These are phyloP conservation scores for Aphanoascus verrucosus DNA, from an alignment of 2,329 filamentous ascomycete genomes.

Conservation along the genomic window DNA sequence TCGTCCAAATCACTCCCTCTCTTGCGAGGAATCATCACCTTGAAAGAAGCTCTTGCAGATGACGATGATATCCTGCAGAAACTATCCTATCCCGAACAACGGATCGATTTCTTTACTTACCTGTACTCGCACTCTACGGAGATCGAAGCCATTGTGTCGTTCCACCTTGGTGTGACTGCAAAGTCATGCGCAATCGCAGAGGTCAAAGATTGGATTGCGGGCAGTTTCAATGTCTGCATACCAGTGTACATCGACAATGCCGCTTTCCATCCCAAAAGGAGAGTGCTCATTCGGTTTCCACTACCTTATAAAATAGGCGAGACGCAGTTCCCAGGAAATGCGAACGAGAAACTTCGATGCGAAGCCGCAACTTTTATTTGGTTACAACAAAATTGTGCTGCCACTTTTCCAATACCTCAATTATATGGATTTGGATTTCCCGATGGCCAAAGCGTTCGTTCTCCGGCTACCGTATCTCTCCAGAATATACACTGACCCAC, in stretches of 20 bases:
- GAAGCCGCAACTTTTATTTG: conserved; percentile 13
- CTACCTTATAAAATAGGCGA: conserved; percentile 9
- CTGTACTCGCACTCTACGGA: background rate
- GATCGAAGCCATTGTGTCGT: conserved; percentile 5
- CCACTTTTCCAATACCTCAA: conserved; percentile 14
- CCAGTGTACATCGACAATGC: conserved; percentile 9
- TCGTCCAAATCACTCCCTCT: background rate
- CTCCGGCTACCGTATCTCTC: background rate
- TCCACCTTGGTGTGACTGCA: conserved; percentile 9
- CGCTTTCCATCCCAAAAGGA: background rate
- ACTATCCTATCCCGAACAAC: conserved; percentile 17
- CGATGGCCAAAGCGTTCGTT: conserved; percentile 17
- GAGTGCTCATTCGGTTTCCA: conserved; percentile 6
- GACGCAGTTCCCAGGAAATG: background rate
- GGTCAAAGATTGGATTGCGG: conserved; percentile 15
- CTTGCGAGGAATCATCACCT: conserved; percentile 17
- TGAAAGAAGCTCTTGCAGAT: conserved; percentile 15
- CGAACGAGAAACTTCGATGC: conserved; percentile 14
- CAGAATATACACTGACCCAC: background rate
- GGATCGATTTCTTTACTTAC: conserved; percentile 8
- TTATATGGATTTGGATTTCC: conserved; percentile 18
- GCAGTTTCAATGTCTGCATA: conserved; percentile 13
- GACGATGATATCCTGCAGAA: conserved; percentile 21
- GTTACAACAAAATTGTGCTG: conserved; percentile 12
- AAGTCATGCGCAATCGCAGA: conserved; percentile 3